Evolutionary conservation across 306 rosid species (phyloP).

Genomic region (Phaseolus lunatus): DNA sequence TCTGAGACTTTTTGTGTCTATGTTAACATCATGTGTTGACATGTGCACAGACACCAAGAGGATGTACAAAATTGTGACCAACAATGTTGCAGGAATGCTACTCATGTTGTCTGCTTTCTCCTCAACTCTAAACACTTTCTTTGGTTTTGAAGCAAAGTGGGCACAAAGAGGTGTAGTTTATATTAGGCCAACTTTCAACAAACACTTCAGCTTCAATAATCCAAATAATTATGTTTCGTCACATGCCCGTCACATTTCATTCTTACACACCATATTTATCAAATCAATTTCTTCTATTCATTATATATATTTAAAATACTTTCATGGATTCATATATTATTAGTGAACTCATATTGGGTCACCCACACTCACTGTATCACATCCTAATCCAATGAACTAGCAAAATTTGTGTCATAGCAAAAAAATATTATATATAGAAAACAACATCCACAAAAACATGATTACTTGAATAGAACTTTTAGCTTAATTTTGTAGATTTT

Average conservation of each 20-base stretch:
- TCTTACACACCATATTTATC: background rate
- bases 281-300: background rate
- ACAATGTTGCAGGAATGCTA: conserved; percentile 28
- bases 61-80: conserved; percentile 46
- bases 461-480: too few relatives aligned
- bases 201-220: background rate
- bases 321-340: too few relatives aligned
- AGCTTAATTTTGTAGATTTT: too few relatives aligned
- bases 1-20: background rate
- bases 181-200: conserved; percentile 15
- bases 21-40: conserved; percentile 39
- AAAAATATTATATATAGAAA: too few relatives aligned
- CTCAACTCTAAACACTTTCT: background rate
- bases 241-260: conserved; percentile 28
- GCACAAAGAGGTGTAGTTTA: conserved; percentile 27
- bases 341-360: too few relatives aligned
- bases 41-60: conserved; percentile 44
- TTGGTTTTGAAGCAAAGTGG: conserved; percentile 26
- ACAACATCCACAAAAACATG: too few relatives aligned
- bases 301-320: background rate
- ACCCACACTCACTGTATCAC: too few relatives aligned
- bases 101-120: conserved; percentile 45
- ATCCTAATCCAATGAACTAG: too few relatives aligned
- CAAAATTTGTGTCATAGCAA: too few relatives aligned
- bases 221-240: conserved; percentile 34